Evolutionary conservation across 192 early-diverging fungal genomes (phyloP).

Genomic region (Podila verticillata): DNA sequence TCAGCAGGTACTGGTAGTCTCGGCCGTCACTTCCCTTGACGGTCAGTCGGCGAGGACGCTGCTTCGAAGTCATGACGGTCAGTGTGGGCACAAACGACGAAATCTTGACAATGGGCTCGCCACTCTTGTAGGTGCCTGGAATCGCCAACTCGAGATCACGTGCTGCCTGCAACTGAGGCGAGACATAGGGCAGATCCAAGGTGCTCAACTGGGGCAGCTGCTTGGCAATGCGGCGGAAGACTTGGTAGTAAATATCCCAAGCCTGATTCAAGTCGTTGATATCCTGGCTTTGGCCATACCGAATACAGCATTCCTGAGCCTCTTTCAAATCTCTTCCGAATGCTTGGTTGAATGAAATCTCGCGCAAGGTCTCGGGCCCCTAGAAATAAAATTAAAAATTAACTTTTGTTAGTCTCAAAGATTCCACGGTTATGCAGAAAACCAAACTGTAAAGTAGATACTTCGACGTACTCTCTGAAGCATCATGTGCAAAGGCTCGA

Average conservation of each 20-base stretch:
- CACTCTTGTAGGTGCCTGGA: constrained; percentile 89
- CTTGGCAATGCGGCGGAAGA: constrained; percentile 82
- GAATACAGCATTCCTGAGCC: constrained; percentile 86
- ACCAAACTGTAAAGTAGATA: constrained; percentile 5
- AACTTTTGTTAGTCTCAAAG: not conserved
- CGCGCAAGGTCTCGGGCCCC: constrained; percentile 89
- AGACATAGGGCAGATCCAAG: constrained; percentile 89
- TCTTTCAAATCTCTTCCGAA: constrained; percentile 88
- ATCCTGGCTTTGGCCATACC: constrained; percentile 79
- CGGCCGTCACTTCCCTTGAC: constrained; percentile 90
- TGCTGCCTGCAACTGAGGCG: constrained; percentile 86
- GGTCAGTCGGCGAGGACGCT: constrained; percentile 85
- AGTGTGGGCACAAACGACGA: constrained; percentile 84
- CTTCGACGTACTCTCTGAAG: constrained; percentile 62
- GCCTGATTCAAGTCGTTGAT: constrained; percentile 89
- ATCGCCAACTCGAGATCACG: constrained; percentile 88
- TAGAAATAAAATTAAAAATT: constrained; percentile 29
- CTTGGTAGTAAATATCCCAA: constrained; percentile 92
- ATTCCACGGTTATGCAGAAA: not conserved
- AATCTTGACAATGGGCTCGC: constrained; percentile 87
- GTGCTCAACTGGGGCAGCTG: constrained; percentile 84
- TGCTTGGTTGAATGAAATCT: constrained; percentile 90
- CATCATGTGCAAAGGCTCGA: constrained; percentile 90
- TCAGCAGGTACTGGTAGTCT: constrained; percentile 91
- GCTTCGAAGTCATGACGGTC: constrained; percentile 91